Conservation (phyloP, 108 stramenopile species). For the Discostella stelligeroides region DNA sequence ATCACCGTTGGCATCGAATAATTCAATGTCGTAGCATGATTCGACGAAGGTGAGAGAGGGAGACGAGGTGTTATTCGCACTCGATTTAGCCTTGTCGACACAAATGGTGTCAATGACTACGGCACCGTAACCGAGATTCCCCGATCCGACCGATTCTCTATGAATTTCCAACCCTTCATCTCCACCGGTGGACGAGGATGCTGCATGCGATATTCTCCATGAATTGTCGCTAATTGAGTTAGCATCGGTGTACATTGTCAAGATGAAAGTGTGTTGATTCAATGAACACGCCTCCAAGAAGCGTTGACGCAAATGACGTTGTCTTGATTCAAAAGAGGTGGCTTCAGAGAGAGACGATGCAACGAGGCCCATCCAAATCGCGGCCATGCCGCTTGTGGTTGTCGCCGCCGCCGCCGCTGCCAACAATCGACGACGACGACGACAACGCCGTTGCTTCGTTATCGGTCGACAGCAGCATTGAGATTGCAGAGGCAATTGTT, state of each 20-base stretch:
- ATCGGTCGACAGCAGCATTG: too few species aligned
- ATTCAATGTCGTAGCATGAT: conserved; percentile 13
- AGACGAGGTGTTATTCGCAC: background rate
- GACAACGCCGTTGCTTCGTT: too few species aligned
- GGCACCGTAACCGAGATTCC: conserved; percentile 12
- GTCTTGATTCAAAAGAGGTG: too few species aligned
- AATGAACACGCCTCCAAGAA: background rate
- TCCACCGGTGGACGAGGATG: too few species aligned
- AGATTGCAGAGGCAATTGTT: too few species aligned
- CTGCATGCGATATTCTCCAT: conserved; percentile 4
- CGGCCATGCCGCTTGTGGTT: too few species aligned
- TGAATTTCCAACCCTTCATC: background rate
- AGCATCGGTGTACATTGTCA: conserved; percentile 16
- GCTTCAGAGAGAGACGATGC: too few species aligned
- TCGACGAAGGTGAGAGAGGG: background rate
- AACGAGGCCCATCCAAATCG: too few species aligned
- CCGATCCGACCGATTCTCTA: conserved; percentile 1
- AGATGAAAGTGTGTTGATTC: conserved; percentile 13
- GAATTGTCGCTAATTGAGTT: conserved; percentile 21
- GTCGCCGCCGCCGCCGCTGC: too few species aligned
- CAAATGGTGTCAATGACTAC: conserved; percentile 5
- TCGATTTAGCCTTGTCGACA: background rate
- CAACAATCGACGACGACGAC: too few species aligned
- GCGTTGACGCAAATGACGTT: too few species aligned
- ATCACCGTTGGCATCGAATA: conserved; percentile 27